Base-by-base conservation (phyloP, 2,329 filamentous ascomycete genomes). In the Colletotrichum abscissum region DNA sequence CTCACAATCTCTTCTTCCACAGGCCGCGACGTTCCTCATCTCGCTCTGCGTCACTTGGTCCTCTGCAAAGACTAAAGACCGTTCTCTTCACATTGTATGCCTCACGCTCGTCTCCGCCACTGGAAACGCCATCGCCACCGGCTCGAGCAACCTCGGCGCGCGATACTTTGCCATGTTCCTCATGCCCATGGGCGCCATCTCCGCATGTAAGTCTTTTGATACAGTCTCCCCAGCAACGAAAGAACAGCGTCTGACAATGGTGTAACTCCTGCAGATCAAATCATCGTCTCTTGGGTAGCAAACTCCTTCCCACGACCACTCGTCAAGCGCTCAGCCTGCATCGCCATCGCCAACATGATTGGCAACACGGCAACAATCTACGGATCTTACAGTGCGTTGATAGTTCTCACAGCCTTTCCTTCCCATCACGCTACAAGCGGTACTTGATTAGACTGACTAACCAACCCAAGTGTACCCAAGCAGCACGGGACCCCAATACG, bases 251-350 rank as follows among this genome's bases (percentile, higher is more conserved):
- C 28, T 30, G 6, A 30, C 7, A 8, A 49, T 8, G 1, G 14
- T 8, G 33, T 46, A 30, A 26, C 3, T 22, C 19, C 9, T 2
- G 7, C 67, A 82, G 82, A 87, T 54, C 86, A 87, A 75, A 88
- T 88, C 73, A 88, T 94, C 28, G 92, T 94, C 58, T 90, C 92
- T 0, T 89, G 88, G 77, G 91, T 94, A 42, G 90, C 90, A 4
- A 93, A 94, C 75, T 92, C 93, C 9, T 88, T 95, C 46, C 92
- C 92, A 0, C 93, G 92, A 80, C 92, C 93, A 1, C 81, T 92
- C 2, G 92, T 91, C 2, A 90, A 92, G 60, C 88, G 92, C 2
- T 92, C 92, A 5, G 88, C 89, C 2, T 88, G 88, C 4, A 92
- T 94, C 64, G 89, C 92, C 9, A 86, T 94, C n/a, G 83, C 92